phyloP scores from a whole-genome alignment of 139 green algal species.

The Picochlorum costavermella region DNA sequence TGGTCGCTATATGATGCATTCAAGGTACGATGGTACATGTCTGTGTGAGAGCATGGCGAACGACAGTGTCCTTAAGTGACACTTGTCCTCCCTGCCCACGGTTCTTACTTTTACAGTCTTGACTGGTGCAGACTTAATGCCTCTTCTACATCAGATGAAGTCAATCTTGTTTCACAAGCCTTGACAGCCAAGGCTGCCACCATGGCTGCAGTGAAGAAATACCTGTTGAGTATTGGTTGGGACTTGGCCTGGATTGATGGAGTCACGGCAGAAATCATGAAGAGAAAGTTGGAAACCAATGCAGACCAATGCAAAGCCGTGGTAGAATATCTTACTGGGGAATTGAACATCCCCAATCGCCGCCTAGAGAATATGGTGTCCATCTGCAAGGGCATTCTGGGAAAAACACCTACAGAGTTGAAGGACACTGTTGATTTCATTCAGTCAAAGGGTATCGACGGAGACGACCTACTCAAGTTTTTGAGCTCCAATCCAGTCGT shows the following conservation, averaged over 20 bases:
- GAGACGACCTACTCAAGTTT: background rate
- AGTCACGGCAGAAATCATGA: constrained; percentile 19
- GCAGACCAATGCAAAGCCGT: constrained; percentile 14
- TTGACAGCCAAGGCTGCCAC: constrained; percentile 3
- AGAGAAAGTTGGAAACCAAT: constrained; percentile 10
- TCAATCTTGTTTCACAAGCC: background rate
- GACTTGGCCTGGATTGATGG: constrained; percentile 21
- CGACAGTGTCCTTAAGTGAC: no score
- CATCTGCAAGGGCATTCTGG: constrained; percentile 24
- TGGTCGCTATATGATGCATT: no score
- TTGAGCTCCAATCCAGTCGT: constrained; percentile 20
- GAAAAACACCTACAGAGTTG: background rate
- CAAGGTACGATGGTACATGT: no score
- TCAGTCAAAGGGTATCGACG: constrained; percentile 13
- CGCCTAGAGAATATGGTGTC: constrained; percentile 26
- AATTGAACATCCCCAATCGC: constrained; percentile 8
- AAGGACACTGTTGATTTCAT: constrained; percentile 15
- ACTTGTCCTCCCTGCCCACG: no score
- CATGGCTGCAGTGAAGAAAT: constrained; percentile 10
- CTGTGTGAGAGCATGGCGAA: no score
- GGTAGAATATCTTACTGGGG: background rate
- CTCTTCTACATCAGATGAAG: background rate
- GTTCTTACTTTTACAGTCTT: no score
- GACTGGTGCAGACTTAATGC: no score
- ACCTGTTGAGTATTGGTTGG: constrained; percentile 17